Evolutionary conservation across 495 filamentous ascomycete genomes (phyloP).

Genomic region (Talaromyces borbonicus): DNA sequence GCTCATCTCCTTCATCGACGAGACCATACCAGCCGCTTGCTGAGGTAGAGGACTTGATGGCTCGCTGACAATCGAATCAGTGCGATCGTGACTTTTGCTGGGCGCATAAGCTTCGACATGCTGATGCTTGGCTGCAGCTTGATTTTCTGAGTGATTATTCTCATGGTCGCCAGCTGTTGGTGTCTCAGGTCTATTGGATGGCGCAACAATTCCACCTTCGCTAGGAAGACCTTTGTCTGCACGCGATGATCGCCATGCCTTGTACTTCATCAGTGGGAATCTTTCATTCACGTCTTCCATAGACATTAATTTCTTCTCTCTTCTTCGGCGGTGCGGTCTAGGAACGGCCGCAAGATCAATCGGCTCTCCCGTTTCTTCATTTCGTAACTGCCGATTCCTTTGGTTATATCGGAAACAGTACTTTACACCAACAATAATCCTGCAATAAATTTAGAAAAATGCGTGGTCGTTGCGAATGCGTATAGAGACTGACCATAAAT

Average conservation of each 20-base stretch:
- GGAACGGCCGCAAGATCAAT: slow-evolving; percentile 74
- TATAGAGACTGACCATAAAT: slow-evolving; percentile 65
- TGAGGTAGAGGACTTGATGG: slow-evolving; percentile 11
- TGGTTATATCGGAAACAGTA: slow-evolving; percentile 99
- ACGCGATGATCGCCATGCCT: slow-evolving; percentile 78
- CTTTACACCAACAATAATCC: slow-evolving; percentile 99
- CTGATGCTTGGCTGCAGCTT: not conserved
- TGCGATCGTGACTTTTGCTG: slow-evolving; percentile 13
- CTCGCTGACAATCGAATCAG: slow-evolving; percentile 11
- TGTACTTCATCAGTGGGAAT: slow-evolving; percentile 93
- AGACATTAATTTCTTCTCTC: slow-evolving; percentile 96
- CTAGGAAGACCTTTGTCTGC: slow-evolving; percentile 76
- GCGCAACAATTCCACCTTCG: slow-evolving; percentile 72
- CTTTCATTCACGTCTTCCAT: slow-evolving; percentile 98
- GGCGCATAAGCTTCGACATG: slow-evolving; percentile 10
- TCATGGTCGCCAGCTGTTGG: slow-evolving; percentile 12
- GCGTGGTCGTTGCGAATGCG: no score
- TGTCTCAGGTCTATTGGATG: slow-evolving; percentile 31
- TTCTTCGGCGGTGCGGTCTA: slow-evolving; percentile 64
- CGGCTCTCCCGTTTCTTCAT: slow-evolving; percentile 77
- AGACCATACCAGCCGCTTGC: not conserved
- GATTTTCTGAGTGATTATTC: not conserved
- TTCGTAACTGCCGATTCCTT: slow-evolving; percentile 68
- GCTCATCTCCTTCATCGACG: slow-evolving; percentile 15
- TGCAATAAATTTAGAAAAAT: slow-evolving; percentile 31